These are phyloP conservation scores for Tranzscheliella williamsii DNA, from an alignment of 1,284 basidiomycete species.

Conservation along the genomic window DNA sequence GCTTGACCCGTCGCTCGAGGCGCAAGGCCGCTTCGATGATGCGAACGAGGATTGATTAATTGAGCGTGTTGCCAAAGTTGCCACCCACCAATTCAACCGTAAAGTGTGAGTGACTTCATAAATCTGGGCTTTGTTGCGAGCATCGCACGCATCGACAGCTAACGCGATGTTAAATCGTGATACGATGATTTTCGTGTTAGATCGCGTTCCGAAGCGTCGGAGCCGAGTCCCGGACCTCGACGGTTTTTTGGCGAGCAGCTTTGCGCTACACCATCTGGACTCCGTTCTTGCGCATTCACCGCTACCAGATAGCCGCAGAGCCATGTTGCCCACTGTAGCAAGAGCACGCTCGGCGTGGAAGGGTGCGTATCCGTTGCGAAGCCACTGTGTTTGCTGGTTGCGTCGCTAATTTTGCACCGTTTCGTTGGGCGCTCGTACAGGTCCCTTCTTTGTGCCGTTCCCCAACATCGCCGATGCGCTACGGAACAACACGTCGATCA, in stretches of 20 bases:
- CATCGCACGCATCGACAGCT: not conserved
- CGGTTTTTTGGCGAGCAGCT: not conserved
- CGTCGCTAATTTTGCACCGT: not conserved
- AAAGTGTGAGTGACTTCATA: too few species aligned
- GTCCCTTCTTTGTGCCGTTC: constrained; percentile 93
- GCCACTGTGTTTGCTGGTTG: not conserved
- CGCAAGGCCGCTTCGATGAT: too few species aligned
- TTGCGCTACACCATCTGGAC: not conserved
- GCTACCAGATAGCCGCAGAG: too few species aligned
- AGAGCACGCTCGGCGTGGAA: constrained; percentile 30
- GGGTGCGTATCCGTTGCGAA: constrained; percentile 10
- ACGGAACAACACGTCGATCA: constrained; percentile 80
- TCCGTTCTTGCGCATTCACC: not conserved
- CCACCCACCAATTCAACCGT: too few species aligned
- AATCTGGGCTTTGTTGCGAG: not conserved
- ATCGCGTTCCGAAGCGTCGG: too few species aligned
- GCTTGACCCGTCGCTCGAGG: too few species aligned
- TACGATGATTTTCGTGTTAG: too few species aligned
- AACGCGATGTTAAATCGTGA: not conserved
- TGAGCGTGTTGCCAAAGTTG: too few species aligned
- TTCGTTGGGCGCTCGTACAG: constrained; percentile 56
- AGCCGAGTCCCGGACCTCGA: not conserved
- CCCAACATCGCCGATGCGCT: constrained; percentile 84
- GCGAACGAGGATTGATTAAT: too few species aligned
- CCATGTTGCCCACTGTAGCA: constrained; percentile 3